Evolutionary conservation across 805 yeast species (phyloP), one percentile per base, ranked within the genome.

Genomic region (Lipomyces japonicus): DNA sequence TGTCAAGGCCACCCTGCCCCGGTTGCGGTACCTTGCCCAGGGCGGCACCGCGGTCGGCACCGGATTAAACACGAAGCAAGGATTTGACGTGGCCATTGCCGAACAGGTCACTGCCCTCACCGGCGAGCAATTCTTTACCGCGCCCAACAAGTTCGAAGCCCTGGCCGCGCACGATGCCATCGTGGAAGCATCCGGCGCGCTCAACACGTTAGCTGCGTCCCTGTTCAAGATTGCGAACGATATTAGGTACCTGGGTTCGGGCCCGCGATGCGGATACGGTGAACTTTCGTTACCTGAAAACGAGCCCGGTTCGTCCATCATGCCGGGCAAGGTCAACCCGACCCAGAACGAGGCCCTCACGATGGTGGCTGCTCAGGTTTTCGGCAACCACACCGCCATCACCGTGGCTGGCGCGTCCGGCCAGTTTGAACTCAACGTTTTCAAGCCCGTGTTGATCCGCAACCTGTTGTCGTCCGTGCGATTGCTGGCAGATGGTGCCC

Each of bases 1-100:
- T 70, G 84, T 93, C 54, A 87, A 88, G 74, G 73, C 73, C 57
- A 70, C 84, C 45, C 78, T 93, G 60, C 86, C 86, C 61, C 81
- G 81, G 71, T 77, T 93, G 68, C 77, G 82, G 64, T 80, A 68
- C 68, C 79, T 93, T 62, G 98, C 98, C 42, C 98, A 93, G 77
- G 98, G 98, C 75, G 98, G 98, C 75, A 93, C 98, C 57, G 98
- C 98, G 55, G 98, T 93, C 49, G 98, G 98, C 64, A 93, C 98
- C 49, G 98, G 98, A 60, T 79, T 93, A 64, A 93, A 93, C 81
- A 91, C 97, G 72, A 83, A 73, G 68, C 79, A 80, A 67, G 97
- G 97, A 23, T 93, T 85, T 68, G 95, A 88, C 63, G 82, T 75
- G 63, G 81, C 84, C 62, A 81, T 93, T 61, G 98, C 98, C 54